A percentile compares a stretch with the other conserved stretches of the same genome.
phyloP scores from a whole-genome alignment of 2,329 filamentous ascomycete genomes.

The Aspergillus tubingensis region DNA sequence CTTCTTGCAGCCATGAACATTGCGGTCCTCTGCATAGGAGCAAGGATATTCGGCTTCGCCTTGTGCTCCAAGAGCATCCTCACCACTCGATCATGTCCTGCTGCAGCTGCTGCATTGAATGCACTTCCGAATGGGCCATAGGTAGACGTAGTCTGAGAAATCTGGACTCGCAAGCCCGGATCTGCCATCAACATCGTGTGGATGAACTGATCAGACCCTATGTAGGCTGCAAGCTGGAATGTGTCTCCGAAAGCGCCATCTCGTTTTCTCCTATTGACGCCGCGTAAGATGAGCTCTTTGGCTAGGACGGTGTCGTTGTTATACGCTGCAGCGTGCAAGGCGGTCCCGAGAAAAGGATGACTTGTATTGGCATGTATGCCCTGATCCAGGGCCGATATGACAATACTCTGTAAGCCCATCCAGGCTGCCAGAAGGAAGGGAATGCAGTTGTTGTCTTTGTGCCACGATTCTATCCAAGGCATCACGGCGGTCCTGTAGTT shows the following conservation, averaged over 20 bases:
- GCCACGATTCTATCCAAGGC: background rate
- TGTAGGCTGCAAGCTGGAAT: constrained; percentile 9
- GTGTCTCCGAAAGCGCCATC: constrained; percentile 7
- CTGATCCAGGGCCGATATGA: background rate
- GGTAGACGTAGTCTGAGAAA: background rate
- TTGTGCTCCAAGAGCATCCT: background rate
- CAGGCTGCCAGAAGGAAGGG: background rate
- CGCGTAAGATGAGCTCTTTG: background rate
- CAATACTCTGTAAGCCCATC: background rate
- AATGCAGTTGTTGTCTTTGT: background rate
- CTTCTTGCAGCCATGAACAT: constrained; percentile 1
- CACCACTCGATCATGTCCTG: background rate
- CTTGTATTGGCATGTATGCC: background rate
- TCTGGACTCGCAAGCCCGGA: background rate
- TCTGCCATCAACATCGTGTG: background rate
- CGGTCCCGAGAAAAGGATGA: background rate
- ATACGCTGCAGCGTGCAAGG: constrained; percentile 5
- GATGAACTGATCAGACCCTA: background rate
- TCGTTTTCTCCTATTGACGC: background rate
- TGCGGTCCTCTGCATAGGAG: background rate
- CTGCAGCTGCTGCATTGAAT: constrained; percentile 4
- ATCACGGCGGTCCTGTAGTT: background rate
- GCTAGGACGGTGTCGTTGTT: background rate
- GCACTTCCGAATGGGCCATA: constrained; percentile 6
- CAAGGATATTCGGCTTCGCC: background rate